These are phyloP conservation scores for Tagetes patula DNA, from an alignment of 129 eudicot species.

Conservation along the genomic window DNA sequence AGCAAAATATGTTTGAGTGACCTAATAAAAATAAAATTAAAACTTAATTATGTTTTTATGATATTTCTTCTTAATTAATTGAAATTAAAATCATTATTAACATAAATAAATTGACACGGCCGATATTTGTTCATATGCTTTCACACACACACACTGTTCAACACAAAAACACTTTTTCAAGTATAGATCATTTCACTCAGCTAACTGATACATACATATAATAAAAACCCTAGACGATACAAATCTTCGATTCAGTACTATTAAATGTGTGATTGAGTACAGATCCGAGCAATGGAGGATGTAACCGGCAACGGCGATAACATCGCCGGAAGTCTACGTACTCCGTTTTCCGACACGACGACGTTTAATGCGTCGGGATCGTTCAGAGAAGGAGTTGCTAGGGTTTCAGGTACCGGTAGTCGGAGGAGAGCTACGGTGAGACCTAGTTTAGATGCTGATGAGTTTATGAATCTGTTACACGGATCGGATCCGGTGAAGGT, in stretches of 20 bases:
- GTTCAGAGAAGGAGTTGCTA: conserved; percentile 43
- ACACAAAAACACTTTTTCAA: not conserved
- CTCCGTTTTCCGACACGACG: conserved; percentile 24
- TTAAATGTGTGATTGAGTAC: conserved; percentile 46
- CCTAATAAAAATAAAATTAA: no score
- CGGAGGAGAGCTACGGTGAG: conserved; percentile 65
- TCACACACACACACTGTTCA: not conserved
- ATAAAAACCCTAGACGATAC: conserved; percentile 2
- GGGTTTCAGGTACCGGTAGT: conserved; percentile 44
- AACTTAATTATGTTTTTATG: no score
- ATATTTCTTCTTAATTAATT: no score
- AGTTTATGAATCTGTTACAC: conserved; percentile 76
- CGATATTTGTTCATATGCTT: not conserved
- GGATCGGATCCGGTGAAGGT: conserved; percentile 99
- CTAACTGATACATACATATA: not conserved
- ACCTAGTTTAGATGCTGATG: conserved; percentile 88
- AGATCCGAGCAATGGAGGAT: conserved; percentile 70
- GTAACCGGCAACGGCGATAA: conserved; percentile 44
- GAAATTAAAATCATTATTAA: no score
- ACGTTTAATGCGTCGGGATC: conserved; percentile 48
- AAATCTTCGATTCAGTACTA: not conserved
- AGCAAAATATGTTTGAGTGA: no score
- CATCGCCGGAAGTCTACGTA: conserved; percentile 43
- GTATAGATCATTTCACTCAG: not conserved
- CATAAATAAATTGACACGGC: not conserved